Base-by-base conservation (phyloP, 2,329 filamentous ascomycete genomes). In the Ceratocystis variospora region DNA sequence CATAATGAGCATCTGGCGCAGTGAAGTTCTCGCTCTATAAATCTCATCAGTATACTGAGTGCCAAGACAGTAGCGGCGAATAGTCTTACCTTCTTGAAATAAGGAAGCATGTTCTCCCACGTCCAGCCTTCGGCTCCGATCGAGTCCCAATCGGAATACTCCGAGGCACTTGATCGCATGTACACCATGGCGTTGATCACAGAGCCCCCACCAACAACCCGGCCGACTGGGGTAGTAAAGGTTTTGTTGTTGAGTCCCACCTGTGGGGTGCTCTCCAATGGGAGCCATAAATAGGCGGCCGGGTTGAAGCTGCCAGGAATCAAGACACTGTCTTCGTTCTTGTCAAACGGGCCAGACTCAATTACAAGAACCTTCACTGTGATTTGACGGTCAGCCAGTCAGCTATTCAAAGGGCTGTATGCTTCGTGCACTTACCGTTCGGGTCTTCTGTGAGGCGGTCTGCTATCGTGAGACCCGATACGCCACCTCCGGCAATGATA, bases 61-160 rank as follows among this genome's bases (percentile, higher is more conserved):
- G 28, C 15, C 37, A 41, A 41, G 28, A 15, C 1, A n/a, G 6
- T 28, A 33, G 1, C 65, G 41, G 48, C n/a, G 22, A 10, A 8
- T 7, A 28, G 22, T 6, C 2, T 15, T 63, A 74, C 77, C 70
- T 79, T 79, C 45, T 74, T 76, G 67, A 80, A 76, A 50, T 79
- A 80, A 0, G 76, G 78, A 0, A 77, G 71, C 8, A 81, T 45
- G 12, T 71, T 67, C 15, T 71, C 66, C 73, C 72, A 74, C 6
- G 77, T 71, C 73, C 77, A 79, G 2, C 76, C 78, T 0, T 74
- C 70, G 48, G 79, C 79, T 0, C 79, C 80, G 1, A 82, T 70
- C 2, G 71, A 71, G 45, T 74, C 74, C 79, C 79, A 81, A 0
- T 73, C 72, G 62, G 80, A 72, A 61, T 79, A 79, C 48, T 78